Base-by-base conservation (phyloP, 257 asterid genomes). In the Salvia rosmarinus region DNA sequence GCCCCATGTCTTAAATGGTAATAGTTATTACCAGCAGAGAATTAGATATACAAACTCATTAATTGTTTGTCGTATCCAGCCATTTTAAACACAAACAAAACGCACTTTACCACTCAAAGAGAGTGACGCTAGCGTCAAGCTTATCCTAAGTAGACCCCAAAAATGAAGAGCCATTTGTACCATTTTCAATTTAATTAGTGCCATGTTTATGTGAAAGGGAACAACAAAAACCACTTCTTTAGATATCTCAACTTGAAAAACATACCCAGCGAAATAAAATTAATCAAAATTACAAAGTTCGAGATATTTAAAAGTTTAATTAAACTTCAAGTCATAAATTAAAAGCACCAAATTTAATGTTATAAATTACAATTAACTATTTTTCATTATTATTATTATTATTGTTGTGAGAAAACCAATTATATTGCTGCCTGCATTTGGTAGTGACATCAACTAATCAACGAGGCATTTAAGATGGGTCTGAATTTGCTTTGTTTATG, bases 361-460 rank as follows among this genome's bases (percentile, higher is more conserved):
- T n/a, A n/a, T n/a, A n/a, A n/a, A n/a, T n/a, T n/a, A n/a, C n/a
- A n/a, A n/a, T n/a, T n/a, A n/a, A n/a, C n/a, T n/a, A n/a, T n/a
- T n/a, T n/a, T n/a, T n/a, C n/a, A n/a, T n/a, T n/a, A n/a, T n/a
- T n/a, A n/a, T n/a, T n/a, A n/a, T n/a, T n/a, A n/a, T n/a, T n/a
- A n/a, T n/a, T n/a, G n/a, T n/a, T n/a, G n/a, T n/a, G n/a, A n/a
- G n/a, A n/a, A n/a, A 68, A 37, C 35, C 32, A 28, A 28, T 56
- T 25, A 32, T 35, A 12, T 46, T 46, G 43, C 50, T 71, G 34
- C 10, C 77, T 62, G 64, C 58, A 17, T 50, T 32, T n/a, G 77
- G 77, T 72, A 49, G 77, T 39, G 62, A 21, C 64, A 37, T 25
- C 64, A 50, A 72, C n/a, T n/a, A n/a, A n/a, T n/a, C n/a, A n/a